A percentile compares a stretch with the other conserved stretches of the same genome.
These are phyloP conservation scores for Akanthomyces lecanii DNA, from an alignment of 2,329 filamentous ascomycete genomes.

Conservation along the genomic window DNA sequence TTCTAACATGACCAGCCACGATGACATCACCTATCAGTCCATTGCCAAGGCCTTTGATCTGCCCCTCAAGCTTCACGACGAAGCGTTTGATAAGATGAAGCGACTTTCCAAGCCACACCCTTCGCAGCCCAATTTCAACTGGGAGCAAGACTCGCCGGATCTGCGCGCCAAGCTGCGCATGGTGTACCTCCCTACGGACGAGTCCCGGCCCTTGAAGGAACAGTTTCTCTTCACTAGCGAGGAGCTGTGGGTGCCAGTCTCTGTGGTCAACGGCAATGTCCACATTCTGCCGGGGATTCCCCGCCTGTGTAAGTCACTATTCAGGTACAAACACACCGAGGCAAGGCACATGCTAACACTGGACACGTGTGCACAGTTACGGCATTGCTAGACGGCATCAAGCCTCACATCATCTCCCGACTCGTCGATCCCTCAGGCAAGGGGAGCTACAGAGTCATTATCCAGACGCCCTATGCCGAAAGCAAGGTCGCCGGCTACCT, in stretches of 20 bases:
- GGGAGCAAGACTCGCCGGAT: conserved; percentile 71
- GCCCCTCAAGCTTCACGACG: conserved; percentile 70
- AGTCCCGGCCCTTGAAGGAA: conserved; percentile 56
- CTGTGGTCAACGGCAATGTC: conserved; percentile 85
- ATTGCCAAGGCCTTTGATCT: conserved; percentile 87
- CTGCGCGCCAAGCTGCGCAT: conserved; percentile 83
- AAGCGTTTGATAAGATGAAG: conserved; percentile 79
- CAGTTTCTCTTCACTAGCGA: conserved; percentile 78
- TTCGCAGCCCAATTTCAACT: conserved; percentile 71
- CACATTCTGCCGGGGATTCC: conserved; percentile 92
- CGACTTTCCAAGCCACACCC: conserved; percentile 69
- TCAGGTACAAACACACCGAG: not conserved
- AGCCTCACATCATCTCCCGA: conserved; percentile 64
- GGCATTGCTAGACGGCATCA: conserved; percentile 70
- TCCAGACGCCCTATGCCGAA: conserved; percentile 84
- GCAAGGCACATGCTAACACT: conserved; percentile 3
- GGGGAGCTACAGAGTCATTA: conserved; percentile 71
- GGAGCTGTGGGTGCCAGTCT: conserved; percentile 85
- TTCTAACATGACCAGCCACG: conserved; percentile 58
- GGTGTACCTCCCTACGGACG: conserved; percentile 79
- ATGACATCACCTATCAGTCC: conserved; percentile 94
- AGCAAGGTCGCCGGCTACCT: conserved; percentile 80
- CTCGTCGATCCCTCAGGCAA: conserved; percentile 76
- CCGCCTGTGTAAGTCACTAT: conserved; percentile 56
- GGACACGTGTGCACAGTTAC: conserved; percentile 48